These are phyloP conservation scores for Talaromyces borbonicus DNA, from an alignment of 495 filamentous ascomycete genomes.

Conservation along the genomic window DNA sequence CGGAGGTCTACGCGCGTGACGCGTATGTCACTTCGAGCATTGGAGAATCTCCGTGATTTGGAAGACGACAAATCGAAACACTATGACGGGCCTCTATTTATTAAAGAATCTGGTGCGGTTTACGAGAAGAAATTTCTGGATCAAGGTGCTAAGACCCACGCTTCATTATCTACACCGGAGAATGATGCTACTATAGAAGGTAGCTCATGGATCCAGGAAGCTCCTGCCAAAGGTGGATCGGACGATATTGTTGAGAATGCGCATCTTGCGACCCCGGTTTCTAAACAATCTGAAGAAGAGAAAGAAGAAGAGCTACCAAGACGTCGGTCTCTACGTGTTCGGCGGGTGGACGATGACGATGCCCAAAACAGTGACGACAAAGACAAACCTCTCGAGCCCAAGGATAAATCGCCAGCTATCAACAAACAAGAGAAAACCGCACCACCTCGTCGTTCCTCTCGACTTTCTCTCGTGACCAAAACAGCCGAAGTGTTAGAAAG, in stretches of 20 bases:
- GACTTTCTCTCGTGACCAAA: constrained; percentile 32
- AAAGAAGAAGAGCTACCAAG: constrained; percentile 33
- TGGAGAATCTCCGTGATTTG: constrained; percentile 15
- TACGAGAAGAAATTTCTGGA: constrained; percentile 32
- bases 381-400: constrained; percentile 26
- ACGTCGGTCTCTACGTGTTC: constrained; percentile 35
- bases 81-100: not conserved
- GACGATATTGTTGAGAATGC: constrained; percentile 26
- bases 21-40: constrained; percentile 30
- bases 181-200: constrained; percentile 40
- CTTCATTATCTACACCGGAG: constrained; percentile 25
- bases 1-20: constrained; percentile 33
- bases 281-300: constrained; percentile 27
- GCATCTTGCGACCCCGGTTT: constrained; percentile 19
- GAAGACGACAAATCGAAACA: constrained; percentile 7
- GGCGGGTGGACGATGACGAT: constrained; percentile 30
- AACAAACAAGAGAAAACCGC: constrained; percentile 13
- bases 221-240: constrained; percentile 20
- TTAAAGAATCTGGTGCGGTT: constrained; percentile 25
- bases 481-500: constrained; percentile 35
- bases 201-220: constrained; percentile 26
- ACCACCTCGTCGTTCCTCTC: constrained; percentile 27
- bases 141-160: constrained; percentile 22
- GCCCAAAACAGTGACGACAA: constrained; percentile 23
- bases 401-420: constrained; percentile 7